These are phyloP conservation scores for Bocquillonia castaneifolia DNA, from an alignment of 441 rosid species.

Conservation along the genomic window DNA sequence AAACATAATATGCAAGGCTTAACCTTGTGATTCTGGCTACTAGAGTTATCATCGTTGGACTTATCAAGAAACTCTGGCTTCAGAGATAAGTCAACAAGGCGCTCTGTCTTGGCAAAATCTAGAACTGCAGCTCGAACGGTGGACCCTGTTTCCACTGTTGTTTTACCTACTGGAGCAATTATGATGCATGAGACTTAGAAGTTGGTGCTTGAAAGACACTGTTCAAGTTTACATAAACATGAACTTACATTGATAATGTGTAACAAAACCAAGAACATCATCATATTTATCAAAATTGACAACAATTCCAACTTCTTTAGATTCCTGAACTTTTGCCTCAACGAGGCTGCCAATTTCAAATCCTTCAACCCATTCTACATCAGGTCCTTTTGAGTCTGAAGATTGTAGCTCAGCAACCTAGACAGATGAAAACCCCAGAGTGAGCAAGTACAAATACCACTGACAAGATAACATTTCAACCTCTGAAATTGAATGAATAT, in stretches of 20 bases:
- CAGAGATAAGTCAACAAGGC: slow-evolving; percentile 81
- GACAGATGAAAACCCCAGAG: neutral
- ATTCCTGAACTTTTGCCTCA: slow-evolving; percentile 71
- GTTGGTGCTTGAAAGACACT: slow-evolving; percentile 6
- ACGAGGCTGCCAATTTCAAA: slow-evolving; percentile 60
- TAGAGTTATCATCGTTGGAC: slow-evolving; percentile 35
- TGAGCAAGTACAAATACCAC: neutral
- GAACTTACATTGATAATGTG: slow-evolving; percentile 73
- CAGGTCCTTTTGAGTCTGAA: slow-evolving; percentile 37
- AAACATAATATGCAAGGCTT: slow-evolving; percentile 11
- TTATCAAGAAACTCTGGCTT: slow-evolving; percentile 61
- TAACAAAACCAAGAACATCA: slow-evolving; percentile 76
- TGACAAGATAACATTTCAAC: neutral
- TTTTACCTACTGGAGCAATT: slow-evolving; percentile 59
- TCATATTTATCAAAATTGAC: slow-evolving; percentile 60
- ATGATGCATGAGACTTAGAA: slow-evolving; percentile 19
- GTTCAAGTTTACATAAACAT: neutral
- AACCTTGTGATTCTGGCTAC: slow-evolving; percentile 50
- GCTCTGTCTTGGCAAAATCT: slow-evolving; percentile 75
- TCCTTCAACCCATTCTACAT: slow-evolving; percentile 63
- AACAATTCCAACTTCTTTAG: slow-evolving; percentile 74
- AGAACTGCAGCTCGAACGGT: slow-evolving; percentile 71
- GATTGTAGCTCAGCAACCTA: slow-evolving; percentile 69
- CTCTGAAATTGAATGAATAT: neutral
- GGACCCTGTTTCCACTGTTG: slow-evolving; percentile 49